Evolutionary conservation across 2,329 filamentous ascomycete genomes (phyloP).

Genomic region (Aspergillus piperis): DNA sequence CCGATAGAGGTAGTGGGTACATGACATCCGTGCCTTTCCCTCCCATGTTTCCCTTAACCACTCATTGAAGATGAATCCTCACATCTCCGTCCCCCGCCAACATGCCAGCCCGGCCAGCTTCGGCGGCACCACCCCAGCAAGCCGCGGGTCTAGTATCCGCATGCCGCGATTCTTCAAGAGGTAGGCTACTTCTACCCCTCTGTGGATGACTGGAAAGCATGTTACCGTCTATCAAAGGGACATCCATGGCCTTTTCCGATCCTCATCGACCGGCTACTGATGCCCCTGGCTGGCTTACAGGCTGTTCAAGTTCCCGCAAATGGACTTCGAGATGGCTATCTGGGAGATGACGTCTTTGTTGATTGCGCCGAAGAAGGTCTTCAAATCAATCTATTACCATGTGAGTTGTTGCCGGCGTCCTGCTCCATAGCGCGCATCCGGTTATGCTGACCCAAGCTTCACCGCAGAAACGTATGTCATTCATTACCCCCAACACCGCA

Average conservation of each 20-base stretch:
- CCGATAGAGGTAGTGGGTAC: constrained; percentile 84
- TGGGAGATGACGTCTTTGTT: constrained; percentile 72
- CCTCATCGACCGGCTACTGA: not conserved
- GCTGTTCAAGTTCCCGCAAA: constrained; percentile 71
- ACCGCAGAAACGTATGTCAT: constrained; percentile 43
- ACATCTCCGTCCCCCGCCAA: constrained; percentile 61
- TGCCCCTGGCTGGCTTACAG: constrained; percentile 32
- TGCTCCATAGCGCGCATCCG: not conserved
- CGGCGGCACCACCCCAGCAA: constrained; percentile 52
- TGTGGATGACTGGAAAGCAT: not conserved
- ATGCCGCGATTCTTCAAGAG: constrained; percentile 69
- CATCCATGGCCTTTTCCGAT: not conserved
- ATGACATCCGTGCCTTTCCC: constrained; percentile 9
- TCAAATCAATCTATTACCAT: constrained; percentile 70
- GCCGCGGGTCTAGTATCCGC: constrained; percentile 55
- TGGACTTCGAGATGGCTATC: constrained; percentile 73
- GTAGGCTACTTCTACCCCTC: constrained; percentile 28
- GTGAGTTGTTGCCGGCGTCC: constrained; percentile 43
- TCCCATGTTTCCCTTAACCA: constrained; percentile 6
- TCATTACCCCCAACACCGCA: not conserved
- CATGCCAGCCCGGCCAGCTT: constrained; percentile 57
- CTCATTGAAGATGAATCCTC: constrained; percentile 55
- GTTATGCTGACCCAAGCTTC: not conserved
- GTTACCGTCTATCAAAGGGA: not conserved
- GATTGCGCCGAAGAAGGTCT: constrained; percentile 70